Evolutionary conservation across 257 asterid genomes (phyloP), one percentile per base, ranked within the genome.

Genomic region (Rauvolfia tetraphylla): DNA sequence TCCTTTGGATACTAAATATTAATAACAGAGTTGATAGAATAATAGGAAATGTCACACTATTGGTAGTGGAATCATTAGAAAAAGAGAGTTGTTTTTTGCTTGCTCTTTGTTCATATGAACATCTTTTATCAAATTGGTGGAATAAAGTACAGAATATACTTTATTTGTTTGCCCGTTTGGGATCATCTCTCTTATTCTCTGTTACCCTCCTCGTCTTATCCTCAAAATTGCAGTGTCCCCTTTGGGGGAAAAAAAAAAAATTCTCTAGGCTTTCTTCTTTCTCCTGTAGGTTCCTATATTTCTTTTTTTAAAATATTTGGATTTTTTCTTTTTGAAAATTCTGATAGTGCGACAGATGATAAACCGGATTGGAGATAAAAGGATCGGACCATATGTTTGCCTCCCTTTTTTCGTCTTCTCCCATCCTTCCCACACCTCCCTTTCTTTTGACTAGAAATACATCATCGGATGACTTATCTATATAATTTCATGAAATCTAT

Each of bases 1-100:
- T 86, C 98, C 99, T 74, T 75, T 77, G 39, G 76, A 82, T 53
- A 75, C 41, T 29, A 77, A 46, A 62, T 71, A 2, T 34, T 58
- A 71, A 75, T 23, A n/a, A 20, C 44, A 23, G n/a, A n/a, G n/a
- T n/a, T 31, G 1, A 10, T 46, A 20, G 8, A 54, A 22, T 23
- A 33, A 25, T 54, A 38, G 49, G 33, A 63, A 75, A 5, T 33
- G 9, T 44, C 22, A 36, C 1, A n/a, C 1, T 46, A 44, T 42
- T 59, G 10, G 72, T 41, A 34, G 36, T 23, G 25, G 25, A 29
- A 42, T 25, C 8, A 25, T 42, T 44, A 44, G 49, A 13, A n/a
- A 23, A 46, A 11, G 8, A 75, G 18, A 68, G 12, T 44, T 61
- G 72, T 6, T 46, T 75, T 14, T 54, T 39, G 17, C 3, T 22